phyloP scores from a whole-genome alignment of 2,329 filamentous ascomycete species.

The Venturia pyrina region DNA sequence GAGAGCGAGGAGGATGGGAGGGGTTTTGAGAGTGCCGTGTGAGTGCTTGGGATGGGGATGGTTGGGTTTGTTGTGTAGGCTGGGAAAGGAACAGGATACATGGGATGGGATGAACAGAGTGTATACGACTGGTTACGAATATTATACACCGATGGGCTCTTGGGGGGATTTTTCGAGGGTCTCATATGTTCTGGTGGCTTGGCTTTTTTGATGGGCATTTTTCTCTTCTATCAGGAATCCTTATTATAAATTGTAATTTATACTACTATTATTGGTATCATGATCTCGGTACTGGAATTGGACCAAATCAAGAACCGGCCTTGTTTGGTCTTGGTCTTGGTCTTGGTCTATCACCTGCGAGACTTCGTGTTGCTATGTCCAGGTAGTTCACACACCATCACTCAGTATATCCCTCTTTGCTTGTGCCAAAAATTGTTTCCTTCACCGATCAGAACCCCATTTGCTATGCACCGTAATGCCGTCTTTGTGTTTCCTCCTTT shows the following conservation, averaged over 20 bases:
- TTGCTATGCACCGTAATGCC: slow-evolving; percentile 9
- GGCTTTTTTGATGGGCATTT: background rate
- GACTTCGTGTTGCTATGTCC: background rate
- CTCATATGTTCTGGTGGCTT: background rate
- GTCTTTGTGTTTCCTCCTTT: slow-evolving; percentile 4
- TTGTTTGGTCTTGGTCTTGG: background rate
- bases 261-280: background rate
- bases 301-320: background rate
- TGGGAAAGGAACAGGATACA: too few species aligned
- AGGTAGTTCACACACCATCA: background rate
- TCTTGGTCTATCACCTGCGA: background rate
- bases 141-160: background rate
- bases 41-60: too few species aligned
- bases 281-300: background rate
- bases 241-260: background rate
- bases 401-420: background rate
- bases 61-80: too few species aligned
- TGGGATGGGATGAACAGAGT: background rate
- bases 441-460: slow-evolving; percentile 1
- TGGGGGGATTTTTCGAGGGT: background rate
- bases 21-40: background rate
- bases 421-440: background rate
- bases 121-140: background rate
- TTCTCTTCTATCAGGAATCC: background rate
- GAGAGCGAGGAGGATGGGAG: background rate